These are phyloP conservation scores for Neonectria faginata DNA, from an alignment of 2,329 filamentous ascomycete genomes.

Conservation along the genomic window DNA sequence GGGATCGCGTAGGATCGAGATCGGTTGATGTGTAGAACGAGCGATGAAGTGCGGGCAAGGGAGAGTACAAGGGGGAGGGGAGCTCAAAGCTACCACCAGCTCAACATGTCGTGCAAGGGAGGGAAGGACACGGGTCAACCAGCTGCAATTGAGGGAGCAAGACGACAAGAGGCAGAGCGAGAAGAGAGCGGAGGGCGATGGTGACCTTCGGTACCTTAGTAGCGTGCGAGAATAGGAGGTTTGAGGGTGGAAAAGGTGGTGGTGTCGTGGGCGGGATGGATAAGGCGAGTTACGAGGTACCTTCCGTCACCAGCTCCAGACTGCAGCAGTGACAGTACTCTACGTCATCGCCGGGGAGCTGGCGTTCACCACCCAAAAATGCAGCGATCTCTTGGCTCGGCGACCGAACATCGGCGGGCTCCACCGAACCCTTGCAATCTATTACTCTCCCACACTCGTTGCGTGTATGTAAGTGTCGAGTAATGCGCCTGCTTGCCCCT, in stretches of 20 bases:
- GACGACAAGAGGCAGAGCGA: not conserved
- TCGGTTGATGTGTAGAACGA: conserved; percentile 17
- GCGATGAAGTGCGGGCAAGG: conserved; percentile 5
- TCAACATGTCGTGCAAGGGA: conserved; percentile 28
- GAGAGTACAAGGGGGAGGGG: conserved; percentile 12
- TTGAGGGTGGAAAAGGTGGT: conserved; percentile 12
- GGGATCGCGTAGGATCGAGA: conserved; percentile 3
- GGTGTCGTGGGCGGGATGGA: conserved; percentile 21
- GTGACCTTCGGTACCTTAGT: not conserved
- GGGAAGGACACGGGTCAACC: conserved; percentile 23
- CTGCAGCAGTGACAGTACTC: not conserved
- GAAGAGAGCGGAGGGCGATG: not conserved
- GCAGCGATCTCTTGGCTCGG: not conserved
- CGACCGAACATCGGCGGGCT: conserved; percentile 22
- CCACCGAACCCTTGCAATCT: conserved; percentile 22
- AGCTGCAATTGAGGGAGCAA: not conserved
- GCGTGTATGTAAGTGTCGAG: conserved; percentile 24
- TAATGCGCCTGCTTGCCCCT: conserved; percentile 14
- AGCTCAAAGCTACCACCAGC: conserved; percentile 20
- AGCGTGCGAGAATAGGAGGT: not conserved
- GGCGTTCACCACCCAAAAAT: conserved; percentile 4
- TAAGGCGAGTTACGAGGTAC: conserved; percentile 21
- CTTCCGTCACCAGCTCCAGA: not conserved
- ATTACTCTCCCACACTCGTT: conserved; percentile 2
- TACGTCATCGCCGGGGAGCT: conserved; percentile 22